Conservation (phyloP, 805 yeast species). For the Ogataea haglerorum region DNA sequence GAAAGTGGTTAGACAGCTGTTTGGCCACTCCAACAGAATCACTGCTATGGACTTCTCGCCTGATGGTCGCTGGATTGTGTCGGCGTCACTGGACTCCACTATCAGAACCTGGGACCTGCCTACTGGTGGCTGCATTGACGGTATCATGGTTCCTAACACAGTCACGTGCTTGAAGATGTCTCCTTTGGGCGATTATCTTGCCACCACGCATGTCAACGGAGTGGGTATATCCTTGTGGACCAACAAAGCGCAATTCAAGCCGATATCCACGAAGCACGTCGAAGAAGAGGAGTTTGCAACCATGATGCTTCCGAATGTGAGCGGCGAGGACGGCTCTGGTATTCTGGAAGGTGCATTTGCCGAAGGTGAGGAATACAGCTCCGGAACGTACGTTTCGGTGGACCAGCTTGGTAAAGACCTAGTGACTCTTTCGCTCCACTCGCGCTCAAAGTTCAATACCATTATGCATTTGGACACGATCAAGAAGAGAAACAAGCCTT, state of each 20-base stretch:
- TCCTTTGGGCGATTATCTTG: slow-evolving; percentile 84
- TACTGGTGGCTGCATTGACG: slow-evolving; percentile 95
- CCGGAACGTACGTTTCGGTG: slow-evolving; percentile 45
- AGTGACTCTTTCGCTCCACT: slow-evolving; percentile 71
- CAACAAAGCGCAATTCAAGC: slow-evolving; percentile 77
- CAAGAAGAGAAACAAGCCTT: slow-evolving; percentile 83
- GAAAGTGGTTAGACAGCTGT: slow-evolving; percentile 77
- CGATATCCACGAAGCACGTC: slow-evolving; percentile 70
- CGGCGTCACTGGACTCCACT: slow-evolving; percentile 80
- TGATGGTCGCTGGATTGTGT: slow-evolving; percentile 92
- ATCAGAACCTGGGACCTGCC: slow-evolving; percentile 97
- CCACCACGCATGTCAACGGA: slow-evolving; percentile 87
- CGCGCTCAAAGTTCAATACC: slow-evolving; percentile 76
- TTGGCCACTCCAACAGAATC: slow-evolving; percentile 87
- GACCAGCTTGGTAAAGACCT: slow-evolving; percentile 62
- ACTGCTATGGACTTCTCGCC: slow-evolving; percentile 89
- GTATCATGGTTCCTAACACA: slow-evolving; percentile 71
- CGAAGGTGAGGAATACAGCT: slow-evolving; percentile 29
- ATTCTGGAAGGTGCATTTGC: slow-evolving; percentile 75
- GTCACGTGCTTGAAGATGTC: slow-evolving; percentile 79
- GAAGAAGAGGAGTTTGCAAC: slow-evolving; percentile 71
- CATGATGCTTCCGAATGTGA: slow-evolving; percentile 65
- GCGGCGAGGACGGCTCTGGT: slow-evolving; percentile 74
- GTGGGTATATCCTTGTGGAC: slow-evolving; percentile 93
- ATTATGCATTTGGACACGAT: slow-evolving; percentile 79